phyloP scores from a whole-genome alignment of 73 alveolate species.

The Effrenium voratum region DNA sequence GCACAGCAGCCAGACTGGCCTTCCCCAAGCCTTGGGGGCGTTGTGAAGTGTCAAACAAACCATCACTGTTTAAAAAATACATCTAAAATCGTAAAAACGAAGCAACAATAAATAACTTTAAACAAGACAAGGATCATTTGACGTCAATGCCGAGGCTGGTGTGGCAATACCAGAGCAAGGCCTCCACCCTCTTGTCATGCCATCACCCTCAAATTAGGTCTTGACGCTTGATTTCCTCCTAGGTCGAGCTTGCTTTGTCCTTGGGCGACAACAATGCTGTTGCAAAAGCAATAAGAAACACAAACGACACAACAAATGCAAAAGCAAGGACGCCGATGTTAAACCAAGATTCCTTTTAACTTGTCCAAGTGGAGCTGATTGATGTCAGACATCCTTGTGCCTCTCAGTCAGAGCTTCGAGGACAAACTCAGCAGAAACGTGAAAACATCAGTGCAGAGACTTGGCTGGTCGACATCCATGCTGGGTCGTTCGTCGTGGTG shows the following conservation, averaged over 20 bases:
- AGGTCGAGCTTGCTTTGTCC: neutral
- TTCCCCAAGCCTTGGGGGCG: neutral
- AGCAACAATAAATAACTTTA: neutral
- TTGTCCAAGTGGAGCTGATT: neutral
- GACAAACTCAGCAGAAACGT: neutral
- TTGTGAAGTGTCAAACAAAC: neutral
- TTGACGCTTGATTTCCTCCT: neutral
- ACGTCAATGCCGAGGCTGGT: neutral
- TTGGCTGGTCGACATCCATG: neutral
- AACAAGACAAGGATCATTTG: neutral
- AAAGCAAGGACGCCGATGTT: neutral
- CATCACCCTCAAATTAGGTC: neutral
- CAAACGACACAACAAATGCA: too few relatives aligned
- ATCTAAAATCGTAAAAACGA: neutral
- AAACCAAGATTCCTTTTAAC: neutral
- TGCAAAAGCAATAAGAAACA: neutral
- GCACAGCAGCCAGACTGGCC: neutral
- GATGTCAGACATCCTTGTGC: neutral
- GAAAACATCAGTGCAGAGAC: neutral
- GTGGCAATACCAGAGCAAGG: neutral
- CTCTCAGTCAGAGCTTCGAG: neutral
- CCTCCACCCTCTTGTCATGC: neutral
- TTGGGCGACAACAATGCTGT: neutral
- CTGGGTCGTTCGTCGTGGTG: too few relatives aligned
- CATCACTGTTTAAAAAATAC: neutral